phyloP scores from a whole-genome alignment of 1,139 yeast species.

The Kodamaea sp. region DNA sequence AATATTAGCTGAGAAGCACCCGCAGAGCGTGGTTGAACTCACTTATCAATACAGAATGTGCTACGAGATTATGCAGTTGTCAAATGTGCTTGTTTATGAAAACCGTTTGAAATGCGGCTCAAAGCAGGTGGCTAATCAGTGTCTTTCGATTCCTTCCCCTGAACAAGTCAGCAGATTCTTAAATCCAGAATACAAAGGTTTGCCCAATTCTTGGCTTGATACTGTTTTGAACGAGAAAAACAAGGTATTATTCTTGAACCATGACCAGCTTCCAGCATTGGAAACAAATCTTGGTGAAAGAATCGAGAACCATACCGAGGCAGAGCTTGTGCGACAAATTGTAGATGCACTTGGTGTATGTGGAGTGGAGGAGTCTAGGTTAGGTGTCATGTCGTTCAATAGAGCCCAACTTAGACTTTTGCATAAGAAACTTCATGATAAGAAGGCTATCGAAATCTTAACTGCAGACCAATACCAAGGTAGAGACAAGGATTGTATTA shows the following conservation, averaged over 20 bases:
- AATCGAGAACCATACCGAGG: constrained; percentile 73
- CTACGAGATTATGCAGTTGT: constrained; percentile 78
- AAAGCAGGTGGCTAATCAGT: constrained; percentile 58
- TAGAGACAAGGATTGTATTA: constrained; percentile 86
- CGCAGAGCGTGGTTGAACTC: constrained; percentile 69
- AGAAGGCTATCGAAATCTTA: constrained; percentile 63
- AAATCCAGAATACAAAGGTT: constrained; percentile 7
- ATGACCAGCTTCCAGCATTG: constrained; percentile 62
- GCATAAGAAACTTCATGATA: constrained; percentile 40
- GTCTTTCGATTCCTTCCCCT: constrained; percentile 47
- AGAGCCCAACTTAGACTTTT: constrained; percentile 73
- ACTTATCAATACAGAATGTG: constrained; percentile 93
- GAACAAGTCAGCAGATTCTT: constrained; percentile 16
- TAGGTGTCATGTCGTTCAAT: constrained; percentile 90
- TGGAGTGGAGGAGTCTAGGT: constrained; percentile 60
- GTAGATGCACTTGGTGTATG: constrained; percentile 58
- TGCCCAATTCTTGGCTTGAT: constrained; percentile 30
- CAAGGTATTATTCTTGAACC: constrained; percentile 75
- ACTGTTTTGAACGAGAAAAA: constrained; percentile 33
- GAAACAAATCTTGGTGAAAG: constrained; percentile 67
- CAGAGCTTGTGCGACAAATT: constrained; percentile 59
- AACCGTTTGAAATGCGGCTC: constrained; percentile 79
- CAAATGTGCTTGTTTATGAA: constrained; percentile 77
- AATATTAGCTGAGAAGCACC: constrained; percentile 67
- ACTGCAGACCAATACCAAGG: constrained; percentile 98